phyloP scores from a whole-genome alignment of 139 green algal species.

The Microglena sp. region DNA sequence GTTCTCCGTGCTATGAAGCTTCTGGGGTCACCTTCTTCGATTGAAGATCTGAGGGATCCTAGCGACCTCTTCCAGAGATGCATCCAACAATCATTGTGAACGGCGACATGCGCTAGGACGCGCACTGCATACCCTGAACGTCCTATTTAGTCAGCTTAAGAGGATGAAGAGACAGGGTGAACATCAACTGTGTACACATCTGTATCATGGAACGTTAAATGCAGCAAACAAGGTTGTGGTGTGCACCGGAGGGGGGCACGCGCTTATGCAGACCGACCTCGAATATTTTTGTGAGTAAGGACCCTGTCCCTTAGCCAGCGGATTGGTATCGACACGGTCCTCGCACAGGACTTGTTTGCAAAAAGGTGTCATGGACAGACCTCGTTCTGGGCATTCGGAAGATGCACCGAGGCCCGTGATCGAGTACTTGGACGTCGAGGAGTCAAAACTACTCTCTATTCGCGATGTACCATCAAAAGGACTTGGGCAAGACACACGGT shows the following conservation, averaged over 20 bases:
- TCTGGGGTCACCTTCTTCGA: not conserved
- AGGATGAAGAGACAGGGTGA: not conserved
- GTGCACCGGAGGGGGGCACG: not conserved
- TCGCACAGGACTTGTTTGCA: not conserved
- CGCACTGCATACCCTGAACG: not conserved
- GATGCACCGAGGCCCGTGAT: conserved; percentile 29
- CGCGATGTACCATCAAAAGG: conserved; percentile 43
- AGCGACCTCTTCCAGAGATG: not conserved
- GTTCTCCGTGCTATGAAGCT: not conserved
- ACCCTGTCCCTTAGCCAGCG: conserved; percentile 14
- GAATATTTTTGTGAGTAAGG: conserved; percentile 3
- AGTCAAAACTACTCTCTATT: conserved; percentile 59
- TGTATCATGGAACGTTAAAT: conserved; percentile 1
- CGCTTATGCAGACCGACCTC: too few species aligned
- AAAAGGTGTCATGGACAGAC: not conserved
- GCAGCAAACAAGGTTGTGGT: conserved; percentile 13
- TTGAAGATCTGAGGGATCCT: too few species aligned
- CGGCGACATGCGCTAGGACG: conserved; percentile 14
- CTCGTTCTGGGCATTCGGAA: too few species aligned
- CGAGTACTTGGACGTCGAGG: conserved; percentile 54
- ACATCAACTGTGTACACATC: conserved; percentile 10
- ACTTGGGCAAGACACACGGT: conserved; percentile 24
- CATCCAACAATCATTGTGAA: conserved; percentile 40
- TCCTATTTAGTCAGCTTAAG: not conserved
- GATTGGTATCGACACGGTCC: conserved; percentile 10